Evolutionary conservation across 75 land plant genomes (phyloP).

Genomic region (Cupressus sempervirens): DNA sequence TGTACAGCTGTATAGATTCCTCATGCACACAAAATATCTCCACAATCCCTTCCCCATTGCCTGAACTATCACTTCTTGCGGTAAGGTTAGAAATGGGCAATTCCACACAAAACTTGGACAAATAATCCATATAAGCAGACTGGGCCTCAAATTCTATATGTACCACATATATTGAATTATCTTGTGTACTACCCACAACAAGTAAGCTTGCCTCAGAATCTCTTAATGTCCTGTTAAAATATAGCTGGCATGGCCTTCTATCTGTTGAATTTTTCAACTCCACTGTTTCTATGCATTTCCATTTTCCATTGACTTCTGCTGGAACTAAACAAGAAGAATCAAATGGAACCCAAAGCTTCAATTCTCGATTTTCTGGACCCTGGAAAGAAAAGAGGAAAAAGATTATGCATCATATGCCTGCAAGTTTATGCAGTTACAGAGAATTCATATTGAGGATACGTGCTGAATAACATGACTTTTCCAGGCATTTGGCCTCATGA

Average conservation of each 20-base stretch:
- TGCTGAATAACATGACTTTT: background rate
- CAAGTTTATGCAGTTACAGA: background rate
- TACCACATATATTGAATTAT: constrained; percentile 16
- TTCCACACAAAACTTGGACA: constrained; percentile 18
- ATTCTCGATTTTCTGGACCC: constrained; percentile 42
- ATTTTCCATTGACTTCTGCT: constrained; percentile 18
- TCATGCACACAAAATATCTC: constrained; percentile 20
- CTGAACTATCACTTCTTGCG: constrained; percentile 12
- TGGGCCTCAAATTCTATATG: constrained; percentile 14
- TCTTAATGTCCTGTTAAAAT: constrained; percentile 10
- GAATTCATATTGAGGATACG: background rate
- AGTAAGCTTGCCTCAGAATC: constrained; percentile 17
- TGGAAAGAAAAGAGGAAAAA: constrained; percentile 9
- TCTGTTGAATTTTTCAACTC: constrained; percentile 32
- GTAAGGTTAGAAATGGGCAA: constrained; percentile 17
- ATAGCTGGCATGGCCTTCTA: constrained; percentile 8
- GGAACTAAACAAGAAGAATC: constrained; percentile 16
- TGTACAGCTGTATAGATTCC: constrained; percentile 20
- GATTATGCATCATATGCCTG: background rate
- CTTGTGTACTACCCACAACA: constrained; percentile 11
- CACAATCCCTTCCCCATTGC: constrained; percentile 16
- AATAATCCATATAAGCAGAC: constrained; percentile 19
- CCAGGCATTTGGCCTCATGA: background rate
- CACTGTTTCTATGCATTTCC: constrained; percentile 43
- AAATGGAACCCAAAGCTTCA: constrained; percentile 38